phyloP scores from a whole-genome alignment of 139 green algal species.

The Asterochloris erici region DNA sequence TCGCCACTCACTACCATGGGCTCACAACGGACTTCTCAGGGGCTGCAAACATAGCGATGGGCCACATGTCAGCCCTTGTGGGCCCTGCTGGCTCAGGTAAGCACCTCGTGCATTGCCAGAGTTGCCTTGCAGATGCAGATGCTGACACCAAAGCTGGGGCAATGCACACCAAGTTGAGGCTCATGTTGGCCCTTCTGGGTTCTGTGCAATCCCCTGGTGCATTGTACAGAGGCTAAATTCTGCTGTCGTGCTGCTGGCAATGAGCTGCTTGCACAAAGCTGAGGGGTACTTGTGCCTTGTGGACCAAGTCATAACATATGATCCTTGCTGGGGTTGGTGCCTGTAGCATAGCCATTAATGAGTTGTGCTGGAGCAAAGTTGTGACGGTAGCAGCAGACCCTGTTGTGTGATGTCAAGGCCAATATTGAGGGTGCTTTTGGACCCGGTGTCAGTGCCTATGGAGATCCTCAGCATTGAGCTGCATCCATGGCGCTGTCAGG shows the following conservation, averaged over 20 bases:
- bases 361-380: no score
- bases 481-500: not conserved
- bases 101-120: not conserved
- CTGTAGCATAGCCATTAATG: no score
- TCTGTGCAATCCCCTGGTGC: not conserved
- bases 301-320: no score
- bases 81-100: not conserved
- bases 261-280: not conserved
- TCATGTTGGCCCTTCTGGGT: not conserved
- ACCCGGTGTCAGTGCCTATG: no score
- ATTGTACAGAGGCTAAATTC: not conserved
- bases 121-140: not conserved
- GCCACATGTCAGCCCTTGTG: conserved; percentile 57
- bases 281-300: no score
- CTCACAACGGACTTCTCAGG: conserved; percentile 39
- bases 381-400: no score
- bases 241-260: not conserved
- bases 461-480: no score
- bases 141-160: not conserved
- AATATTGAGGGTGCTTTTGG: not conserved
- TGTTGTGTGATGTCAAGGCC: no score
- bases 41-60: conserved; percentile 11
- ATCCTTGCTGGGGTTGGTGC: no score
- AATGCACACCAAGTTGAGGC: not conserved
- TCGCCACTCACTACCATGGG: conserved; percentile 92